Evolutionary conservation across 352 stramenopile species (phyloP).

Genomic region (Phytophthora cajani): DNA sequence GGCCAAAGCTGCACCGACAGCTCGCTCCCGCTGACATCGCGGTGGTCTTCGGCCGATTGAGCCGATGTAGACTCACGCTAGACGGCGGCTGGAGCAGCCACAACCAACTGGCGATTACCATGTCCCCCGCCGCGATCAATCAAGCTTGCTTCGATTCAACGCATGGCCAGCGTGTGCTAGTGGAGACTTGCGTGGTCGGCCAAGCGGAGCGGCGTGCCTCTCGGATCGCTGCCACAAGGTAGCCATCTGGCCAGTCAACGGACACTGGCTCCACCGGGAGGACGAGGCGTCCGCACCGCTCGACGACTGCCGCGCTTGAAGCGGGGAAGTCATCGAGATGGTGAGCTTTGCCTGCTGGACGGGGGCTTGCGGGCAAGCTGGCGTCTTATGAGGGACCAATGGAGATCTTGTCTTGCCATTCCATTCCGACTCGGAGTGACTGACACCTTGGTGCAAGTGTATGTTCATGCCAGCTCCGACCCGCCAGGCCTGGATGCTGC

Average conservation of each 20-base stretch:
- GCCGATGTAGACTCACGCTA: background rate
- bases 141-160: slow-evolving; percentile 3
- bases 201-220: slow-evolving; percentile 3
- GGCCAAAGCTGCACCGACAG: background rate
- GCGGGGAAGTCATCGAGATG: slow-evolving; percentile 6
- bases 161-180: slow-evolving; percentile 12
- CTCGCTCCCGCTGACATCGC: background rate
- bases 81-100: slow-evolving; percentile 24
- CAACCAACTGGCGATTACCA: slow-evolving; percentile 25
- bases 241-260: slow-evolving; percentile 34
- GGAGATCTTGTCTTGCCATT: background rate
- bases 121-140: slow-evolving; percentile 1
- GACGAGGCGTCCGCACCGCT: slow-evolving; percentile 1
- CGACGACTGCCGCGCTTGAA: background rate
- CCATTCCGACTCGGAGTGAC: background rate
- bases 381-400: slow-evolving; percentile 1
- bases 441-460: background rate
- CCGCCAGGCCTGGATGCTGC: too few relatives aligned
- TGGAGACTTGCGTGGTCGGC: slow-evolving; percentile 12
- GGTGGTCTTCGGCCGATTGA: background rate
- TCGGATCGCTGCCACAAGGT: slow-evolving; percentile 10
- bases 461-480: background rate
- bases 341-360: slow-evolving; percentile 2
- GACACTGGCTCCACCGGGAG: slow-evolving; percentile 25
- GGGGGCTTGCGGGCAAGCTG: slow-evolving; percentile 9